A percentile compares a stretch with the other conserved stretches of the same genome.
Evolutionary conservation across 495 filamentous ascomycete species (phyloP).

Genomic region (Parachaetomium inaequale): DNA sequence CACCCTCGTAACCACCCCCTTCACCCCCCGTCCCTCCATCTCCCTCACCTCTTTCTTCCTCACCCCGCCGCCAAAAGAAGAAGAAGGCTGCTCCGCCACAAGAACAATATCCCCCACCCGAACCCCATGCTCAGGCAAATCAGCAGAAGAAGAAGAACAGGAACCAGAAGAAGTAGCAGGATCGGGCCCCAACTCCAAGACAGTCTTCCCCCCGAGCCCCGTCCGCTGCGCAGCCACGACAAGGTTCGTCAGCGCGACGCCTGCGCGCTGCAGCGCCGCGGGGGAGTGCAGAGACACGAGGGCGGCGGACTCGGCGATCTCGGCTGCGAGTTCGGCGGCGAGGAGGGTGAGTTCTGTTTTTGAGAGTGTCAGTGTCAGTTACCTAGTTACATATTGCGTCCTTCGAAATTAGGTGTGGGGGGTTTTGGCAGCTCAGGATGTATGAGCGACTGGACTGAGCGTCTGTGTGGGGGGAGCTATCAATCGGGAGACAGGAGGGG

Average conservation of each 20-base stretch:
- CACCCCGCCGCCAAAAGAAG: slow-evolving; percentile 57
- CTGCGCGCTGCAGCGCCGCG: slow-evolving; percentile 72
- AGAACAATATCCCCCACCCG: slow-evolving; percentile 84
- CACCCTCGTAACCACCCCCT: slow-evolving; percentile 80
- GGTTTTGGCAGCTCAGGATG: too few relatives aligned
- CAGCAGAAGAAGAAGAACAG: slow-evolving; percentile 14
- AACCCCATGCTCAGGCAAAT: slow-evolving; percentile 77
- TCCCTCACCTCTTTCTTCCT: slow-evolving; percentile 69
- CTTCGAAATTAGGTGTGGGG: too few relatives aligned
- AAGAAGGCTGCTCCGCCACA: slow-evolving; percentile 62
- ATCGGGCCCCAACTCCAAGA: slow-evolving; percentile 78
- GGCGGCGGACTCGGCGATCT: slow-evolving; percentile 66
- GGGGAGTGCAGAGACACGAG: slow-evolving; percentile 71
- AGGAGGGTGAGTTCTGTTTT: slow-evolving; percentile 76
- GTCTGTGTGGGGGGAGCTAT: too few relatives aligned
- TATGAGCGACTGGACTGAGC: too few relatives aligned
- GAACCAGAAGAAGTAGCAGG: slow-evolving; percentile 49
- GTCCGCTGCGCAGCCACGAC: slow-evolving; percentile 76
- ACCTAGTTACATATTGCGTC: too few relatives aligned
- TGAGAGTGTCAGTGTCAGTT: slow-evolving; percentile 35
- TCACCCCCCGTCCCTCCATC: slow-evolving; percentile 59
- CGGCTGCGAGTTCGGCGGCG: slow-evolving; percentile 70
- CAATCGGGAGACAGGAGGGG: too few relatives aligned
- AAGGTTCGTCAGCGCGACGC: slow-evolving; percentile 82
- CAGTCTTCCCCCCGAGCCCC: slow-evolving; percentile 80